Evolutionary conservation across 495 filamentous ascomycete genomes (phyloP).

Genomic region (Penicillium soppii): DNA sequence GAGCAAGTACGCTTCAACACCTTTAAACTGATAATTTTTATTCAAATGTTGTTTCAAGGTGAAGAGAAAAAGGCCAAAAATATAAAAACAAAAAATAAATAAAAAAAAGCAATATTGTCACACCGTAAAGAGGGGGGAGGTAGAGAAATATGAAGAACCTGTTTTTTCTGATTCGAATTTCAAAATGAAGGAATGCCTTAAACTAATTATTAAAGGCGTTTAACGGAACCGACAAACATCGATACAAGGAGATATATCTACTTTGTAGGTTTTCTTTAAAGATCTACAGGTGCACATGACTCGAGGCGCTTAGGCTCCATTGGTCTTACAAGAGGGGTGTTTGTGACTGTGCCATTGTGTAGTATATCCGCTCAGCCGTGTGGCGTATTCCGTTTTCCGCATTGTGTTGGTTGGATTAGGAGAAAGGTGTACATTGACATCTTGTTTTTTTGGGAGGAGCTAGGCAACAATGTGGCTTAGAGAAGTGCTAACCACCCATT

Average conservation of each 20-base stretch:
- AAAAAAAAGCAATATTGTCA: not conserved
- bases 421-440: too few relatives aligned
- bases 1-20: too few relatives aligned
- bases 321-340: conserved; percentile 1
- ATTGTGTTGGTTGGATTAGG: too few relatives aligned
- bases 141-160: too few relatives aligned
- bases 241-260: not conserved
- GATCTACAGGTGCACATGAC: conserved; percentile 40
- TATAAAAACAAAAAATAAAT: conserved; percentile 4
- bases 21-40: too few relatives aligned
- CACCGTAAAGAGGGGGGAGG: not conserved
- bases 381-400: not conserved
- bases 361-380: not conserved
- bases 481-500: too few relatives aligned
- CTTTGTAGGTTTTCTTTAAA: not conserved
- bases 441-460: too few relatives aligned
- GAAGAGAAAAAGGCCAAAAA: conserved; percentile 13
- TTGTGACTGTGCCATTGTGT: conserved; percentile 1
- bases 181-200: too few relatives aligned
- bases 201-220: not conserved
- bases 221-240: not conserved
- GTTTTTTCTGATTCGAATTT: too few relatives aligned
- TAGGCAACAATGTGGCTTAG: too few relatives aligned
- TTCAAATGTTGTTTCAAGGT: not conserved
- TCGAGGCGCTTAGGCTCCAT: conserved; percentile 35